phyloP scores from a whole-genome alignment of 257 asterid genomes.

The Solanum dulcamara region DNA sequence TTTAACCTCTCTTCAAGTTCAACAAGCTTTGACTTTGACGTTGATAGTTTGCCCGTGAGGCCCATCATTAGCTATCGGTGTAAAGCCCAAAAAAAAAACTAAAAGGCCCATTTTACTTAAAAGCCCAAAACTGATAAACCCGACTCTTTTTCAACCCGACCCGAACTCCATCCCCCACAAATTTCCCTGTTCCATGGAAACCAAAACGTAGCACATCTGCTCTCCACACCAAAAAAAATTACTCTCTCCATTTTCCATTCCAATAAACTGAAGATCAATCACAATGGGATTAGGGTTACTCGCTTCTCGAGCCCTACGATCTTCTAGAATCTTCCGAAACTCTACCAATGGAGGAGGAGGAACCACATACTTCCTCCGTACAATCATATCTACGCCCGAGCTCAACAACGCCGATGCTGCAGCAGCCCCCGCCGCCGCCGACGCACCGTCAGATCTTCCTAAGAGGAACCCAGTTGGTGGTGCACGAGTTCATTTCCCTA shows the following conservation, averaged over 20 bases:
- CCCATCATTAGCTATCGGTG: background rate
- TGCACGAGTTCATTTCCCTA: constrained; percentile 67
- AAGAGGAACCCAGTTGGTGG: constrained; percentile 61
- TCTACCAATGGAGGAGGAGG: constrained; percentile 6
- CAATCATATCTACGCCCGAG: constrained; percentile 71
- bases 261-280: background rate
- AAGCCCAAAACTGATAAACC: background rate
- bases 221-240: background rate
- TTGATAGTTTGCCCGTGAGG: background rate
- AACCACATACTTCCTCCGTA: constrained; percentile 35
- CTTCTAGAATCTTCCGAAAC: constrained; percentile 27
- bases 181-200: constrained; percentile 5
- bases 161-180: background rate
- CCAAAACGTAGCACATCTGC: background rate
- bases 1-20: background rate
- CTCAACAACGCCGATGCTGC: constrained; percentile 68
- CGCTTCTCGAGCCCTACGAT: constrained; percentile 65
- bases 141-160: background rate
- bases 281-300: constrained; percentile 62
- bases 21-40: background rate
- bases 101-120: background rate
- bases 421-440: constrained; percentile 20
- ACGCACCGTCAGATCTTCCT: constrained; percentile 40
- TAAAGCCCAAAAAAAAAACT: background rate
- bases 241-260: background rate